These are phyloP conservation scores for Wallacemonas rigidus DNA, from an alignment of 208 protist genomes.

Conservation along the genomic window DNA sequence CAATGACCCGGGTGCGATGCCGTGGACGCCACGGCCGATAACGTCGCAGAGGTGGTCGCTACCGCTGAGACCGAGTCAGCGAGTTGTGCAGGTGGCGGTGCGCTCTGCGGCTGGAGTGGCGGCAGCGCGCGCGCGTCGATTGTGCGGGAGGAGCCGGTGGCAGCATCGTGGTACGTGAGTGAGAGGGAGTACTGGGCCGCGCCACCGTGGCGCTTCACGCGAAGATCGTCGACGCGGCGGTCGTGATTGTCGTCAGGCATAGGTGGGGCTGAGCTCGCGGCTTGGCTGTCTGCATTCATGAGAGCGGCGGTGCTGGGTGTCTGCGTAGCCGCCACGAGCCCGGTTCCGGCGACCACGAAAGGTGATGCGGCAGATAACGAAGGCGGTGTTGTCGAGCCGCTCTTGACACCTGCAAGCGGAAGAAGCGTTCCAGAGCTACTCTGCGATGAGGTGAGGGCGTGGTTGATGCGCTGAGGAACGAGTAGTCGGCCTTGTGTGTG, in stretches of 20 bases:
- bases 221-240: slow-evolving; percentile 61
- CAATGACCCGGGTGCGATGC: not conserved
- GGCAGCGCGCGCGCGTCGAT: slow-evolving; percentile 54
- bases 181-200: slow-evolving; percentile 49
- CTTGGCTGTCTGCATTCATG: not conserved
- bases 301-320: not conserved
- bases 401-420: slow-evolving; percentile 8
- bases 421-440: not conserved
- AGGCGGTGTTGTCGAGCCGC: too few species aligned
- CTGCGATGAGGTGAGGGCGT: not conserved
- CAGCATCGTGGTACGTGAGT: slow-evolving; percentile 66
- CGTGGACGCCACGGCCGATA: not conserved
- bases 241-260: slow-evolving; percentile 28
- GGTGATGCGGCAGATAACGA: too few species aligned
- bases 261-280: not conserved
- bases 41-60: not conserved
- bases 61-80: not conserved
- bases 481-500: not conserved
- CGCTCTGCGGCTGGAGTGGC: slow-evolving; percentile 29
- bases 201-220: slow-evolving; percentile 48
- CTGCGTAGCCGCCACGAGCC: not conserved
- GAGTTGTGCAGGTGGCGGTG: not conserved
- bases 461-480: not conserved
- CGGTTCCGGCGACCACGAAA: not conserved
- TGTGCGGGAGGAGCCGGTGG: slow-evolving; percentile 43